Conservation (phyloP, 768 basidiomycete genomes). For the Gautieria morchelliformis region DNA sequence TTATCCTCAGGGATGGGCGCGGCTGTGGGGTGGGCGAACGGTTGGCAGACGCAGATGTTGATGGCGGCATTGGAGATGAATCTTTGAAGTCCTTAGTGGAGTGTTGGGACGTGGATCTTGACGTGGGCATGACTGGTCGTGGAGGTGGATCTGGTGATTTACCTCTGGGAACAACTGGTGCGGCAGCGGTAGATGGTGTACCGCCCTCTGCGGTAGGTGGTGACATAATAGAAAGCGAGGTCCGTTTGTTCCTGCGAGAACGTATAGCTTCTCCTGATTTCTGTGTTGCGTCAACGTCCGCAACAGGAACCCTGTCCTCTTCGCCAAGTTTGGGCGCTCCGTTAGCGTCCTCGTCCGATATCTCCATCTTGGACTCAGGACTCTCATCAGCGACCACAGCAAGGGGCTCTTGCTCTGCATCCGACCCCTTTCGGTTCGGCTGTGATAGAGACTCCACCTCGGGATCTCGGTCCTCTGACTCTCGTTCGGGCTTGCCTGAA, state of each 20-base stretch:
- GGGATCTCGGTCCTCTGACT: background rate
- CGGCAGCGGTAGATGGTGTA: background rate
- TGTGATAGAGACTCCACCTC: background rate
- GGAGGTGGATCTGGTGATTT: background rate
- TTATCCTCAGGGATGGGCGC: slow-evolving; percentile 39
- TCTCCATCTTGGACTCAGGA: slow-evolving; percentile 1
- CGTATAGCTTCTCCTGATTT: background rate
- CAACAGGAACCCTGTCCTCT: background rate
- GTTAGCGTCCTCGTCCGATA: slow-evolving; percentile 2
- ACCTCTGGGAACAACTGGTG: no score
- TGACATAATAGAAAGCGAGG: background rate
- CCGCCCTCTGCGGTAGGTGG: background rate
- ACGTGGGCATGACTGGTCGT: background rate
- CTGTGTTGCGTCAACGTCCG: background rate
- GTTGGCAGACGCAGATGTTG: background rate
- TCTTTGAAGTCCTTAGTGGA: background rate
- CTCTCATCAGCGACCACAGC: background rate
- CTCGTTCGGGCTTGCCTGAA: background rate
- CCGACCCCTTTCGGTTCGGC: no score
- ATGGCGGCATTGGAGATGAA: background rate
- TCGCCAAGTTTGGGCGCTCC: background rate
- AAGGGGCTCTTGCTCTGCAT: no score
- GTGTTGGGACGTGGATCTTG: background rate
- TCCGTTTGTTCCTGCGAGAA: background rate
- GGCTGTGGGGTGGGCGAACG: background rate